Percentiles rank a stretch among this genome's conserved stretches.
Evolutionary conservation across 352 stramenopile species (phyloP).

Genomic region (Thraustotheca clavata): DNA sequence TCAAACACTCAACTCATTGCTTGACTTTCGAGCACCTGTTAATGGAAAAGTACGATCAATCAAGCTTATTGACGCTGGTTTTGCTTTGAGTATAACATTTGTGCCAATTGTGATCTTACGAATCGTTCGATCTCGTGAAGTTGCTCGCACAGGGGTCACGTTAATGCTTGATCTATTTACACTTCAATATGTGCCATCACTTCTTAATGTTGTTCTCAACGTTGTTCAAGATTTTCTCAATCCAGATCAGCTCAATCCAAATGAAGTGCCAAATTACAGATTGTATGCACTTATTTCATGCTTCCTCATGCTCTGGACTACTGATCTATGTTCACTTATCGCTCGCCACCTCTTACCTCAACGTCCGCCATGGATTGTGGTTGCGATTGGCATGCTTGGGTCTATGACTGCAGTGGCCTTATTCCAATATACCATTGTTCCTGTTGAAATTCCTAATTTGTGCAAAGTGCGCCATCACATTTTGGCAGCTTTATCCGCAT

Average conservation of each 20-base stretch:
- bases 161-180: constrained; percentile 20
- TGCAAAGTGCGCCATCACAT: constrained; percentile 4
- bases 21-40: constrained; percentile 9
- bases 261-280: neutral
- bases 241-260: neutral
- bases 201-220: neutral
- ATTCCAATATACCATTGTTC: neutral
- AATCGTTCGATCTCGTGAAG: constrained; percentile 1
- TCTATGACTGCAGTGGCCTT: constrained; percentile 1
- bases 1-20: neutral
- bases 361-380: neutral
- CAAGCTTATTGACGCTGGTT: constrained; percentile 16
- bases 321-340: constrained; percentile 1
- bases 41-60: constrained; percentile 2
- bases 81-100: neutral
- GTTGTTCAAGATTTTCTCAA: constrained; percentile 1
- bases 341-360: neutral
- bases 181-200: constrained; percentile 14
- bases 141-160: constrained; percentile 11
- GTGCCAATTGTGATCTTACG: constrained; percentile 13
- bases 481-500: neutral
- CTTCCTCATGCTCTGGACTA: constrained; percentile 14
- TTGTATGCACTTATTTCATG: neutral
- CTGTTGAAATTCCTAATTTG: neutral
- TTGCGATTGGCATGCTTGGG: neutral